Evolutionary conservation across 2,329 filamentous ascomycete genomes (phyloP), one percentile per base, ranked within the genome.

Genomic region (Madurella fahalii): DNA sequence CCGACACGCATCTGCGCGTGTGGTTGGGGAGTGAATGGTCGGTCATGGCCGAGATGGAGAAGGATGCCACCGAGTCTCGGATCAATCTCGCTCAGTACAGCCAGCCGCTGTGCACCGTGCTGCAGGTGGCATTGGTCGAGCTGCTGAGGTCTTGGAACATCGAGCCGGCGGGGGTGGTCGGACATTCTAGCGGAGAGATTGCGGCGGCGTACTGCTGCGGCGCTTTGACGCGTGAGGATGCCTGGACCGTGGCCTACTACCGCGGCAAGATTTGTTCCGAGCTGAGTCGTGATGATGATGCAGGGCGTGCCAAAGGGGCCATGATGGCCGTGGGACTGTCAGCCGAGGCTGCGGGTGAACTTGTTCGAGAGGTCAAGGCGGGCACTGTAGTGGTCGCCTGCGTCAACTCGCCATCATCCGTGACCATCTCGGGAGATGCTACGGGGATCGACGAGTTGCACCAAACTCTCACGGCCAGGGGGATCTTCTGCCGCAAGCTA

Each of bases 161-260:
- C 25, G 47, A 42, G 1, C 70, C 72, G 0, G 30, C 60, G 7
- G 68, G 65, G 1, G 70, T 73, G 0, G 67, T 75, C 3, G 75
- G 75, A 0, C 75, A 78, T 53, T 74, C 71, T 0, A 68, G 63
- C 2, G 75, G 75, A 1, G 75, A 77, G 54, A 74, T 77, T 34
- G 74, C 69, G 0, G 75, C 74, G 1, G 74, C 74, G 0, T 77
- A 77, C 45, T 71, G 73, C 0, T 65, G 69, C 0, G 72, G 74
- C 1, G 54, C 61, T 1, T 54, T 77, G 4, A 64, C 69, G 0
- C 60, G 66, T 1, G 54, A 65, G 15, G 68, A 70, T 4, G 73
- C 74, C 8, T 70, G 76, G 47, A 63, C 62, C 2, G 60, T 68
- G 0, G 72, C 74, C 0, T 77, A 71, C 53, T 70, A 71, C 44